These are phyloP conservation scores for Mycena venus DNA, from an alignment of 768 basidiomycete genomes.

Conservation along the genomic window DNA sequence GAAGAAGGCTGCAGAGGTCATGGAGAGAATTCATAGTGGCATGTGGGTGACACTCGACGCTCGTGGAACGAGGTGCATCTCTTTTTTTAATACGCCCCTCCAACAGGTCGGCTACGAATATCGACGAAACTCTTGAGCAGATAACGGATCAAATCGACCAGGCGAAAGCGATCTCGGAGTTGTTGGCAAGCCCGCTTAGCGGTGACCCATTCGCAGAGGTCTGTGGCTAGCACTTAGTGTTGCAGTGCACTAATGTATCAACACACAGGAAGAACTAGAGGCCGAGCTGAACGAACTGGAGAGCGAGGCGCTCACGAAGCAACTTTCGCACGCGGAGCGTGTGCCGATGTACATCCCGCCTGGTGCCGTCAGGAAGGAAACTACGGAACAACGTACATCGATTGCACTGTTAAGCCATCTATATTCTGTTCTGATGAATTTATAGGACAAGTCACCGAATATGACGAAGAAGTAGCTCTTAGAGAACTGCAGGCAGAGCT, in stretches of 20 bases:
- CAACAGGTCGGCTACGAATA: conserved; percentile 83
- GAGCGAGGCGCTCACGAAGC: conserved; percentile 87
- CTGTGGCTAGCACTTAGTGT: conserved; percentile 13
- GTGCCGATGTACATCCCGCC: conserved; percentile 89
- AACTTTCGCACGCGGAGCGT: conserved; percentile 86
- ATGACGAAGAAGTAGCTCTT: neutral
- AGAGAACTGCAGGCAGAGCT: conserved; percentile 11
- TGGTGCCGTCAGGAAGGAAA: conserved; percentile 45
- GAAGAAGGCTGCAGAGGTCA: conserved; percentile 92
- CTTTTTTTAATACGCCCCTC: neutral
- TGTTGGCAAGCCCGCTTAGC: conserved; percentile 79
- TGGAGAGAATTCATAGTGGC: conserved; percentile 89
- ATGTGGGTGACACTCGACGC: conserved; percentile 68
- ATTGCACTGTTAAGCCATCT: no score
- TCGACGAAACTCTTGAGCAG: conserved; percentile 87
- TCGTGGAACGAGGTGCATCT: neutral
- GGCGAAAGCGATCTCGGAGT: conserved; percentile 91
- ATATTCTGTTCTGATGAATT: no score
- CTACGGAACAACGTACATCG: neutral
- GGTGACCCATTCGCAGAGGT: conserved; percentile 81
- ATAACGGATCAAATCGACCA: conserved; percentile 92
- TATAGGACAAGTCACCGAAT: neutral
- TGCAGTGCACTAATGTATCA: conserved; percentile 13
- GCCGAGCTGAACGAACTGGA: conserved; percentile 89
- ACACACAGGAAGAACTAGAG: conserved; percentile 77